Base-by-base conservation (phyloP, 2,329 filamentous ascomycete species). In the Penicillium hordei region DNA sequence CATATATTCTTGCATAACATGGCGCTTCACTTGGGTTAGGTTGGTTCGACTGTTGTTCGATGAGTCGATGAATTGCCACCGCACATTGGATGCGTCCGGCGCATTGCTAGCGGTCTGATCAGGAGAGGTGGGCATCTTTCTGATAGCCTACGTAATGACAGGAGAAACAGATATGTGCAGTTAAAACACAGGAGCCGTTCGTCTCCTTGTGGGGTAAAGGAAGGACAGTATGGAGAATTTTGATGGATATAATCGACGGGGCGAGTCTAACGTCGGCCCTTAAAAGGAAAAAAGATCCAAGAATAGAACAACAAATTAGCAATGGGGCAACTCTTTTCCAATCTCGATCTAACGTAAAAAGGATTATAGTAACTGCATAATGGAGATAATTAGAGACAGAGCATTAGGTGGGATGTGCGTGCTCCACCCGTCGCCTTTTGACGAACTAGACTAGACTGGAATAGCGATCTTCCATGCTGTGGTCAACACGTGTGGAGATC, bases 1-100 rank as follows among this genome's bases (percentile, higher is more conserved):
- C 66, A 76, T 74, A 59, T 72, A 76, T 50, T 77, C 74, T 58
- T 76, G 72, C 75, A 77, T 77, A 7, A 77, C 75, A 74, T 78
- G 75, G 23, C 75, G 73, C 50, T 76, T 76, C 38, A 77, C 75
- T 58, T 70, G 72, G 1, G 74, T 77, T 43, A 75, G 61, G 42
- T 76, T 77, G 48, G 60, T 66, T 23, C 72, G 66, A 50, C 67
- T 70, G 44, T 73, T 70, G 51, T 70, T 67, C 10, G 71, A 76
- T 55, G 71, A 67, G 58, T 78, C 75, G 52, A 77, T 76, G 53
- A 78, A 78, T 57, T 76, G 73, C 68, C 75, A 77, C 33, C 70
- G 68, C 45, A 55, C 63, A 34, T 60, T 64, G 51, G 59, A 45
- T 17, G 60, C 23, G 21, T 58, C 54, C 29, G 54, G 13, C 10